Base-by-base conservation (phyloP, 208 protist species). In the Leishmania lainsoni region DNA sequence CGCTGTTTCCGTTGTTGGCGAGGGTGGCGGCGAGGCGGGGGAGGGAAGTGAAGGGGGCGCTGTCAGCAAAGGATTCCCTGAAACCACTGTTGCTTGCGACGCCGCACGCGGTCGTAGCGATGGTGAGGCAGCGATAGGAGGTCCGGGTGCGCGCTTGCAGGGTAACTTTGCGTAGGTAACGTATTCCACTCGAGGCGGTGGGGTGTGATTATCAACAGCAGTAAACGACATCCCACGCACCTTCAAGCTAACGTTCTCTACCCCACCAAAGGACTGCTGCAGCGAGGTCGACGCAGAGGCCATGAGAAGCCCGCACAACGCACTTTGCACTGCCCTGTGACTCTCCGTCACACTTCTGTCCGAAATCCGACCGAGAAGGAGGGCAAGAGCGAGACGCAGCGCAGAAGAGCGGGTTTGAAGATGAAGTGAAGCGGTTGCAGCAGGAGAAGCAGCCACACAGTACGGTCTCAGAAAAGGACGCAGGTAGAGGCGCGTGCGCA, bases 71-170 rank as follows among this genome's bases (percentile, higher is more conserved):
- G 3, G 69, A 17, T 51, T 73, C 14, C 12, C 45, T 5, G 45
- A 17, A 51, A 32, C 69, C 17, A 8, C 42, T 20, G 69, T 54
- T 45, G 20, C 45, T 32, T 22, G 69, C 69, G 22, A 20, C 14
- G 22, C 69, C 39, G 69, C 45, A 22, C 26, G 69, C 69, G 45
- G 69, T 22, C 26, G 69, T 35, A 6, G 39, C 39, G 69, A 32
- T 6, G 73, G 12, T 39, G 63, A 66, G 35, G 59, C 45, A n/a
- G 42, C 65, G 61, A 85, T 29, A 1, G 82, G 82, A 6, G 82
- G 82, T 8, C 82, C 82, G 8, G 82, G 82, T 6, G 76, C 71
- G 22, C 63, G 58, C 54, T 29, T 78, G 73, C 82, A 85, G 10
- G 77, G 72, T 61, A 85, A 52, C 26, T 58, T 61, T 4, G 73